Evolutionary conservation across 2,329 filamentous ascomycete genomes (phyloP).

Genomic region (Colletotrichum zoysiae): DNA sequence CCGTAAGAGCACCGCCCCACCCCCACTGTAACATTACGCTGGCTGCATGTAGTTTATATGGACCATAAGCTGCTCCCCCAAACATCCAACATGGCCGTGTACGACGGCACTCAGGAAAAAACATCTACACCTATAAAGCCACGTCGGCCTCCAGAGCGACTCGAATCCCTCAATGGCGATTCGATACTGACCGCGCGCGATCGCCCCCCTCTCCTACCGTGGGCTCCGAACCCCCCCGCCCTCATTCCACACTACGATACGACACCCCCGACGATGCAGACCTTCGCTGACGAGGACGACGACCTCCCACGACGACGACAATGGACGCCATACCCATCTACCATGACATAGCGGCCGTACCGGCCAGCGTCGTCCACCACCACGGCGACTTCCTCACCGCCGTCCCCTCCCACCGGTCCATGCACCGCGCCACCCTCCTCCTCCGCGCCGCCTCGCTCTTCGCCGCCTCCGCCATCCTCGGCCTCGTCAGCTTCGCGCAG

Average conservation of each 20-base stretch:
- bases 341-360: slow-evolving; percentile 29
- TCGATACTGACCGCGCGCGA: slow-evolving; percentile 7
- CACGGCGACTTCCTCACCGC: slow-evolving; percentile 41
- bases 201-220: not conserved
- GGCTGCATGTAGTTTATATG: not conserved
- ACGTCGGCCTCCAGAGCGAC: not conserved
- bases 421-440: slow-evolving; percentile 33
- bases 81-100: not conserved
- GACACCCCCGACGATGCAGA: slow-evolving; percentile 19
- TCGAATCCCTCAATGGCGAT: slow-evolving; percentile 5
- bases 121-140: not conserved
- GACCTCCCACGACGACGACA: slow-evolving; percentile 1
- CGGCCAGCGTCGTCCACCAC: slow-evolving; percentile 15
- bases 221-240: not conserved
- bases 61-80: not conserved
- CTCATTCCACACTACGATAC: not conserved
- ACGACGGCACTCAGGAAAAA: not conserved
- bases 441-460: slow-evolving; percentile 33
- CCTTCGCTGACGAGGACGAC: not conserved
- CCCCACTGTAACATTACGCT: not conserved
- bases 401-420: slow-evolving; percentile 39
- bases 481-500: slow-evolving; percentile 11
- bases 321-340: slow-evolving; percentile 41
- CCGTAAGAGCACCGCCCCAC: slow-evolving; percentile 10
- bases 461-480: slow-evolving; percentile 28